Conservation (phyloP, 768 basidiomycete species). For the Piloderma croceum region DNA sequence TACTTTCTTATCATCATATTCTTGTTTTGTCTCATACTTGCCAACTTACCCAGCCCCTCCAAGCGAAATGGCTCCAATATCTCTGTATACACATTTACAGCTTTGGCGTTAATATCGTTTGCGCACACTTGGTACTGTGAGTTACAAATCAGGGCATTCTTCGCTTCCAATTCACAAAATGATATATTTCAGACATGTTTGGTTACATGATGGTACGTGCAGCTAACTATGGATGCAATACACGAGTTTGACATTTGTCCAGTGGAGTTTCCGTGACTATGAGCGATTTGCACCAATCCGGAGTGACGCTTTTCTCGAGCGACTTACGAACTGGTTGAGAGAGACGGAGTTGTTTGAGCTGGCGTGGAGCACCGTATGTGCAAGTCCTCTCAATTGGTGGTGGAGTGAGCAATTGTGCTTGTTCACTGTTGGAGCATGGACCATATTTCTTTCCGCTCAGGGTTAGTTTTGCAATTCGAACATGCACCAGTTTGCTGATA, state of each 20-base stretch:
- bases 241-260: background rate
- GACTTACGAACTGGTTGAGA: slow-evolving; percentile 49
- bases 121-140: slow-evolving; percentile 48
- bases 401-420: slow-evolving; percentile 63
- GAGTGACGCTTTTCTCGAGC: slow-evolving; percentile 13
- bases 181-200: slow-evolving; percentile 36
- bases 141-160: slow-evolving; percentile 17
- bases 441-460: slow-evolving; percentile 44
- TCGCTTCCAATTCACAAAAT: background rate
- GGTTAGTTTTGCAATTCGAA: slow-evolving; percentile 30
- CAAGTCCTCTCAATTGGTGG: slow-evolving; percentile 56
- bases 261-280: slow-evolving; percentile 55
- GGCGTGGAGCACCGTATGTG: slow-evolving; percentile 39
- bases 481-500: background rate
- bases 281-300: slow-evolving; percentile 18
- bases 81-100: slow-evolving; percentile 24
- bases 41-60: slow-evolving; percentile 7
- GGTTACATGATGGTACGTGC: slow-evolving; percentile 33
- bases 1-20: slow-evolving; percentile 30
- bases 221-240: background rate
- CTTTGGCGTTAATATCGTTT: slow-evolving; percentile 31
- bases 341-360: slow-evolving; percentile 56
- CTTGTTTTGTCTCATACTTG: slow-evolving; percentile 25
- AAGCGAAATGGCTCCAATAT: background rate
- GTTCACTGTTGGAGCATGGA: slow-evolving; percentile 55